These are phyloP conservation scores for Tephrocybe sp. DNA, from an alignment of 768 basidiomycete genomes.

Conservation along the genomic window DNA sequence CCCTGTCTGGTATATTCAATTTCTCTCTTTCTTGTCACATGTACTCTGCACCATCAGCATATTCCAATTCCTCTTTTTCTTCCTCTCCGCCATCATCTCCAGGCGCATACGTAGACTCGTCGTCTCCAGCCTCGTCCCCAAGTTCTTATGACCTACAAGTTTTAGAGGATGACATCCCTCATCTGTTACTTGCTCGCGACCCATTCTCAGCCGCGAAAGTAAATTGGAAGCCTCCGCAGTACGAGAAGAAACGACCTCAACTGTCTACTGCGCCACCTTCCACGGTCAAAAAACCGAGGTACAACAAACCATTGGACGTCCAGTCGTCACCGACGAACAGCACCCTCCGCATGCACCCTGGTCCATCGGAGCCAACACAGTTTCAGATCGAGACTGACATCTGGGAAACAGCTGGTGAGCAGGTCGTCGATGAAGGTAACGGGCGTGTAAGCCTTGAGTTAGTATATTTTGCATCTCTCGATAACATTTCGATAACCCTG, in stretches of 20 bases:
- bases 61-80: constrained; percentile 30
- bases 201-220: constrained; percentile 49
- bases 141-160: constrained; percentile 16
- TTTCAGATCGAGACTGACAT: constrained; percentile 34
- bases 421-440: constrained; percentile 45
- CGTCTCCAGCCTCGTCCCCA: constrained; percentile 30
- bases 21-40: constrained; percentile 11
- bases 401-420: constrained; percentile 49
- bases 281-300: constrained; percentile 18
- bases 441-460: constrained; percentile 60
- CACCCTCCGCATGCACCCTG: background rate
- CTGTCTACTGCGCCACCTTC: constrained; percentile 15
- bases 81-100: constrained; percentile 58
- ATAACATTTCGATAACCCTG: constrained; percentile 3
- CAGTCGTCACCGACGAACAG: constrained; percentile 4
- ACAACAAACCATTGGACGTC: constrained; percentile 6
- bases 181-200: constrained; percentile 30
- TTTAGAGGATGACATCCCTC: constrained; percentile 15
- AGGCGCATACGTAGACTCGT: constrained; percentile 24
- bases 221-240: constrained; percentile 38
- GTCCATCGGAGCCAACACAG: constrained; percentile 13
- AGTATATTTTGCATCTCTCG: constrained; percentile 16
- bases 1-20: background rate
- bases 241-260: constrained; percentile 36
- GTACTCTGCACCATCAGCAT: constrained; percentile 8